These are phyloP conservation scores for Thraustochytrium sp. DNA, from an alignment of 352 stramenopile species.

Conservation along the genomic window DNA sequence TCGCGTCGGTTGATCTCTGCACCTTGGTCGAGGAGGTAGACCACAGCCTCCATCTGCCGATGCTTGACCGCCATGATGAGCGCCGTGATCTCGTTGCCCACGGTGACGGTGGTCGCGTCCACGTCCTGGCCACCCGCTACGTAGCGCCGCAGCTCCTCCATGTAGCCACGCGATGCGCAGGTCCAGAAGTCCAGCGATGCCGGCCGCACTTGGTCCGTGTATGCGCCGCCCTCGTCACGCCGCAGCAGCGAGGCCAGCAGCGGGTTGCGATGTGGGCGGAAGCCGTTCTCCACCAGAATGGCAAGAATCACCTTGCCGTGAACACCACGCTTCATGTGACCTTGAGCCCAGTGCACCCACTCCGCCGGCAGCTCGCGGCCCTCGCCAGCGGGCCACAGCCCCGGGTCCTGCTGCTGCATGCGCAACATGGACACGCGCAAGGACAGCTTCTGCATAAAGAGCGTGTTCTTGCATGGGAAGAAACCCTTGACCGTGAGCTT, in stretches of 20 bases:
- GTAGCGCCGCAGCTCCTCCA: conserved; percentile 27
- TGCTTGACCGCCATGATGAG: not conserved
- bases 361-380: conserved; percentile 18
- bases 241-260: not conserved
- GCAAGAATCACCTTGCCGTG: conserved; percentile 28
- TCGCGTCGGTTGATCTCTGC: conserved; percentile 3
- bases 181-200: not conserved
- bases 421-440: conserved; percentile 16
- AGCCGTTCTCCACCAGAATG: conserved; percentile 15
- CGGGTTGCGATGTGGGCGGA: not conserved
- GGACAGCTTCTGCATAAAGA: conserved; percentile 32
- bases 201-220: not conserved
- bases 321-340: not conserved
- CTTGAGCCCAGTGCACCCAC: conserved; percentile 30
- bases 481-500: conserved; percentile 42
- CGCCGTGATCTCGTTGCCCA: not conserved
- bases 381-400: not conserved
- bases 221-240: not conserved
- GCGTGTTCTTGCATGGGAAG: conserved; percentile 25
- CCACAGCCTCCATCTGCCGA: not conserved
- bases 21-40: not conserved
- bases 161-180: not conserved
- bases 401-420: not conserved
- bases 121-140: conserved; percentile 9
- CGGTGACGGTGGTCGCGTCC: not conserved